Conservation (phyloP, 176 grass and related monocot genomes). For the Panicum miliaceum region DNA sequence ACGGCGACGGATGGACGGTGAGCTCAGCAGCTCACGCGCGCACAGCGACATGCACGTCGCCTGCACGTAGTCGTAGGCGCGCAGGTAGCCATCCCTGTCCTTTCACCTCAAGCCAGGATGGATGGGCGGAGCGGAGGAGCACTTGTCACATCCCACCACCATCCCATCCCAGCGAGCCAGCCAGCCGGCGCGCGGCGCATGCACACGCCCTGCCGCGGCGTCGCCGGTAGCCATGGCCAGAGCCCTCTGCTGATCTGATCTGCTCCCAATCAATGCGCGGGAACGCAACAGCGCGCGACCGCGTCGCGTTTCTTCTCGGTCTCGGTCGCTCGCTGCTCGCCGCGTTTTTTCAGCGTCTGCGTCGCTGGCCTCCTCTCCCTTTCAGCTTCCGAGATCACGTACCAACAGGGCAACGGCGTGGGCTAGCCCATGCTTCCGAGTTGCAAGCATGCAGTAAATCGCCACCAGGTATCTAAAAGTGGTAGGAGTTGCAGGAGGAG, state of each 20-base stretch:
- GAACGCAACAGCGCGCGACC: not conserved
- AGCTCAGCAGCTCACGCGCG: not conserved
- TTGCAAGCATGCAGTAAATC: not conserved
- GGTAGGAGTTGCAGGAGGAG: not conserved
- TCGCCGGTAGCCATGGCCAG: not conserved
- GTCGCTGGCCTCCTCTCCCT: not conserved
- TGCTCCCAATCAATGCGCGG: not conserved
- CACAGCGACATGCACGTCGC: not conserved
- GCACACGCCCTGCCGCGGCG: not conserved
- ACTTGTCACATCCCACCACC: conserved; percentile 33
- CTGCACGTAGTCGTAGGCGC: not conserved
- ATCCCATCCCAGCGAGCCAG: not conserved
- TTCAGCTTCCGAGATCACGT: not conserved
- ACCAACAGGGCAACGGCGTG: not conserved
- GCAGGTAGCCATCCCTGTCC: conserved; percentile 3
- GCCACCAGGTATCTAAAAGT: not conserved
- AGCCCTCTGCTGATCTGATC: not conserved
- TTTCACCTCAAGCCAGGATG: conserved; percentile 21
- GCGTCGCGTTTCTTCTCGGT: not conserved
- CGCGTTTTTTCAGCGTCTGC: not conserved
- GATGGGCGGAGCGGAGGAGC: not conserved
- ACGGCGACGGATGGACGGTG: not conserved
- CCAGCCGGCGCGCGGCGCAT: not conserved
- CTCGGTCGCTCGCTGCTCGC: too few species aligned
- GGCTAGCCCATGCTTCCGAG: not conserved